These are phyloP conservation scores for Cynara cardunculus DNA, from an alignment of 129 eudicot genomes.

Conservation along the genomic window DNA sequence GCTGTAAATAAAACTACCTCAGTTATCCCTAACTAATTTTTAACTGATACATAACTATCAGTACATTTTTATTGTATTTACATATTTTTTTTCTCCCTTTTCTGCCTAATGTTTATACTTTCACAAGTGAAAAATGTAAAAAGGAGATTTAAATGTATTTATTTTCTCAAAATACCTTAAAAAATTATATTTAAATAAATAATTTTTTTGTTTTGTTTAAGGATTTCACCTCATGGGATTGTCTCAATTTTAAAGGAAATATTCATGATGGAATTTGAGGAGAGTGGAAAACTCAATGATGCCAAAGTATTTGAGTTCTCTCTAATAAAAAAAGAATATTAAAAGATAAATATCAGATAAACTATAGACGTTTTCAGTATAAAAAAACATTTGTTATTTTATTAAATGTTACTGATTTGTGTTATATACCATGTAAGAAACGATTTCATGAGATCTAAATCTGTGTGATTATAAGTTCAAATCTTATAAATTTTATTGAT, in stretches of 20 bases:
- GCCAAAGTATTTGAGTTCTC: not conserved
- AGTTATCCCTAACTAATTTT: not conserved
- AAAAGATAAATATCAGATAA: not conserved
- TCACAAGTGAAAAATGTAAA: not conserved
- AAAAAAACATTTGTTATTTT: not conserved
- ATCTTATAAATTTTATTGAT: not conserved
- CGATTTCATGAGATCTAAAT: not conserved
- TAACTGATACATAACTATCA: not conserved
- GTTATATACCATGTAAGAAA: not conserved
- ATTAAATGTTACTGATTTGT: not conserved
- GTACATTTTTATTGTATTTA: not conserved
- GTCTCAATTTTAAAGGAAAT: not conserved
- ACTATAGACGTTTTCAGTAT: too few species aligned
- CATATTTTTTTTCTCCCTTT: not conserved
- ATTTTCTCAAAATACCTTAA: not conserved
- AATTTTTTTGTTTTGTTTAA: not conserved
- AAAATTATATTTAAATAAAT: not conserved
- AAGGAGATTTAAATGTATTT: not conserved
- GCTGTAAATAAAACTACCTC: too few species aligned
- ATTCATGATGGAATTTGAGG: not conserved
- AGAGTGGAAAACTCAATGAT: constrained; percentile 11
- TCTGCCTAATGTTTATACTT: not conserved
- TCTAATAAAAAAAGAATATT: not conserved
- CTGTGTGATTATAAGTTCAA: not conserved
- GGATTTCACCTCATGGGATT: not conserved